These are phyloP conservation scores for Colletotrichum destructivum DNA, from an alignment of 2,329 filamentous ascomycete species.

Conservation along the genomic window DNA sequence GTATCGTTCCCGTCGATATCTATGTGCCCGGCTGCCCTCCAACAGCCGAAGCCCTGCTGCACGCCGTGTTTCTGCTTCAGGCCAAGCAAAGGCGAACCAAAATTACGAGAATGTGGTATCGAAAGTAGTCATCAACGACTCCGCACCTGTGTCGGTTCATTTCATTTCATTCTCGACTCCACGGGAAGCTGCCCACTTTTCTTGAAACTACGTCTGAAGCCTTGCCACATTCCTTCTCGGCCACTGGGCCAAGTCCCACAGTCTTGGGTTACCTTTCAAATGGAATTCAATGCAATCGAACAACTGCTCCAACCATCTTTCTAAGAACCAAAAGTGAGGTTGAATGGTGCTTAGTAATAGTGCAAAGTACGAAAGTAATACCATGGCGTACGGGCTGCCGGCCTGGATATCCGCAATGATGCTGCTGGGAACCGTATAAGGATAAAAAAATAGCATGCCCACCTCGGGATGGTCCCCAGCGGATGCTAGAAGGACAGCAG, in stretches of 20 bases:
- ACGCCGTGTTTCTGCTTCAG: slow-evolving; percentile 77
- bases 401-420: background rate
- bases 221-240: background rate
- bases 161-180: background rate
- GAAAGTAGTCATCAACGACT: slow-evolving; percentile 54
- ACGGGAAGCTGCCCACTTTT: background rate
- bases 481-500: background rate
- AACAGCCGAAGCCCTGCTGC: slow-evolving; percentile 63
- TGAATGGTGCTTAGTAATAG: background rate
- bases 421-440: background rate
- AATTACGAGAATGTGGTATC: slow-evolving; percentile 65
- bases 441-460: background rate
- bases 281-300: background rate
- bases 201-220: too few species aligned
- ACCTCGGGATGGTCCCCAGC: background rate
- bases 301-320: background rate
- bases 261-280: background rate
- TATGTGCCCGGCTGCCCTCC: slow-evolving; percentile 77
- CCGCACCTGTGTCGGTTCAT: background rate
- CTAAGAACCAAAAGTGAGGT: background rate
- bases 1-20: slow-evolving; percentile 77
- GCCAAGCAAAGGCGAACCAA: slow-evolving; percentile 75
- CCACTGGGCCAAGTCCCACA: too few species aligned
- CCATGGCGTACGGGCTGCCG: background rate
- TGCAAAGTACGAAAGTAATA: background rate